These are phyloP conservation scores for Rhodotorula sp. DNA, from an alignment of 1,284 basidiomycete genomes.

Conservation along the genomic window DNA sequence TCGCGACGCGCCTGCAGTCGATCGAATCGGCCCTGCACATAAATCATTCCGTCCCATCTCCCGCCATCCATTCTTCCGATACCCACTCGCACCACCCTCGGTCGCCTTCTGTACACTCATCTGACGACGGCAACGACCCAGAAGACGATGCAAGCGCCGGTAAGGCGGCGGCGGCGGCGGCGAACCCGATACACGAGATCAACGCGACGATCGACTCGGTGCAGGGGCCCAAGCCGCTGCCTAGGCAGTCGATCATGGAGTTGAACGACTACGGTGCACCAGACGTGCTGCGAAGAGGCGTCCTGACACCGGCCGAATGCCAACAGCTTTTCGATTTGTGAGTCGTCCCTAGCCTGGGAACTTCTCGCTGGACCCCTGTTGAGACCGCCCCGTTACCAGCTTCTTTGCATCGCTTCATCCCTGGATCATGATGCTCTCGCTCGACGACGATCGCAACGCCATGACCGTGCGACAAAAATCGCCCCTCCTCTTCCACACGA, in stretches of 20 bases:
- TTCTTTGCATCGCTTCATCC: slow-evolving; percentile 41
- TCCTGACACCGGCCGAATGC: slow-evolving; percentile 35
- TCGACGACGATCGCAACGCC: slow-evolving; percentile 40
- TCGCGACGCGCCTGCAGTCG: slow-evolving; percentile 33
- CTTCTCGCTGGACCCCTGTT: neutral
- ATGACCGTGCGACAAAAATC: slow-evolving; percentile 22
- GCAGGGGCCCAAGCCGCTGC: slow-evolving; percentile 13
- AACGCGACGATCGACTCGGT: slow-evolving; percentile 30
- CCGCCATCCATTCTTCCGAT: slow-evolving; percentile 7
- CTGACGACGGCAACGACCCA: slow-evolving; percentile 24
- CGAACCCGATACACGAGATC: slow-evolving; percentile 38
- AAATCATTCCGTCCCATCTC: slow-evolving; percentile 3
- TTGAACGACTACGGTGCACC: slow-evolving; percentile 38
- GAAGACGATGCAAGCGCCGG: slow-evolving; percentile 20
- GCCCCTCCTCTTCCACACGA: slow-evolving; percentile 39
- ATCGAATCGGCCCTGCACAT: slow-evolving; percentile 40
- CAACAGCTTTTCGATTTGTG: slow-evolving; percentile 42
- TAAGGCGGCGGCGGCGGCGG: slow-evolving; percentile 1
- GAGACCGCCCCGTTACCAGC: neutral
- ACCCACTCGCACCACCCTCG: neutral
- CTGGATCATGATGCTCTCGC: slow-evolving; percentile 42
- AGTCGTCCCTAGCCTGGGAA: neutral
- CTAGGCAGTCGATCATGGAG: slow-evolving; percentile 1
- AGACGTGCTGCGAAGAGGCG: slow-evolving; percentile 31
- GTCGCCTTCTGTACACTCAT: slow-evolving; percentile 25